Evolutionary conservation across 768 basidiomycete genomes (phyloP), one percentile per base, ranked within the genome.

Genomic region (Leccinum rimulosum): DNA sequence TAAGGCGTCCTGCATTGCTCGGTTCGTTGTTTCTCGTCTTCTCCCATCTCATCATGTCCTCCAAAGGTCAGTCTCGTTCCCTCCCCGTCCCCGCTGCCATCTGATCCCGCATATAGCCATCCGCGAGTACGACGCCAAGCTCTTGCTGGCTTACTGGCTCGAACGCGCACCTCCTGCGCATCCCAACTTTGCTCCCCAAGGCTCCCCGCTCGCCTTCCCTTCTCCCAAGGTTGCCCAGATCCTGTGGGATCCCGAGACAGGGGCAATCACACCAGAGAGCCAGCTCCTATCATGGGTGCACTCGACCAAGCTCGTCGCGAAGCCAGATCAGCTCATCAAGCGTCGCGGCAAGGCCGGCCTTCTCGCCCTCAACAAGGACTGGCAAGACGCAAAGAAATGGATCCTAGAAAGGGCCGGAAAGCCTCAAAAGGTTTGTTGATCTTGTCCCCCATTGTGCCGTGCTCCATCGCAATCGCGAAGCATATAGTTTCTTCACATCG

Each of bases 311-410:
- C 91, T 96, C 74, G 95, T 97, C 69, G 95, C 87, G 17, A 97
- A 97, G 80, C 95, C 95, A 27, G 95, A 96, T 79, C 95, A 97
- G 79, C 89, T 98, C 76, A 98, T 98, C 86, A 99, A 98, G 82
- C 91, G 97, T 64, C 91, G 97, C 62, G 97, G 97, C 70, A 99
- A 99, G 84, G 94, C 94, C 22, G 97, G 97, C 64, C 84, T 99
- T 14, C 85, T 99, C 63, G 87, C 87, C 36, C 83, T 99, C 65
- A 98, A 98, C 87, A 95, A 95, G 79, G 80, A 82, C 25, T 97
- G 91, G 92, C 80, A 87, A 38, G 91, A 89, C 68, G 92, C 92
- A 22, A 91, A 84, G 71, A 75, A 82, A 52, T 98, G 97, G 95
- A 91, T 98, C 71, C 71, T 80, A 55, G 85, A 88, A 62, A 83